Evolutionary conservation across 371 early-diverging fungal species (phyloP).

Genomic region (Lichtheimia hyalospora): DNA sequence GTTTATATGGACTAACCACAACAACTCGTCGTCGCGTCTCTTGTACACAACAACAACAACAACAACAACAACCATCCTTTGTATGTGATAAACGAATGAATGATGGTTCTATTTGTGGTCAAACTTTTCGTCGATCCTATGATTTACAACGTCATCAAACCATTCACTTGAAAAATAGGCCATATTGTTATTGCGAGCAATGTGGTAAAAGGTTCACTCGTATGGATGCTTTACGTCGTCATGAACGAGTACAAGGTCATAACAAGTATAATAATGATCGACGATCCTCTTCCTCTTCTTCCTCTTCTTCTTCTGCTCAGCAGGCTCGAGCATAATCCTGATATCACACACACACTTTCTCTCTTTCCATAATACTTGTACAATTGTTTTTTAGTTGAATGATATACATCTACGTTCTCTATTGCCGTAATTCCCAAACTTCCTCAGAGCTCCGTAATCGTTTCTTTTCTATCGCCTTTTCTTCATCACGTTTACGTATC

Average conservation of each 20-base stretch:
- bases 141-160: conserved; percentile 48
- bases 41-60: conserved; percentile 1
- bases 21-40: background rate
- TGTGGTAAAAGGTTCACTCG: conserved; percentile 50
- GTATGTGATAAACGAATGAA: conserved; percentile 36
- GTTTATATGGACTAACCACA: background rate
- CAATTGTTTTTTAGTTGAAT: background rate
- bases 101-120: conserved; percentile 31
- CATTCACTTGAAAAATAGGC: conserved; percentile 44
- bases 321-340: conserved; percentile 6
- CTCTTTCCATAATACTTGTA: too few species aligned
- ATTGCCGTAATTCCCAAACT: conserved; percentile 37
- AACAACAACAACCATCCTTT: conserved; percentile 17
- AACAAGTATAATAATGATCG: too few species aligned
- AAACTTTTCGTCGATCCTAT: conserved; percentile 45
- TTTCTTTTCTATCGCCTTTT: conserved; percentile 19
- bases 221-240: conserved; percentile 50
- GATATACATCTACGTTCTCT: background rate
- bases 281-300: background rate
- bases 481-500: conserved; percentile 24
- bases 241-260: conserved; percentile 49
- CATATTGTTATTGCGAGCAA: conserved; percentile 40
- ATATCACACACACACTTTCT: too few species aligned
- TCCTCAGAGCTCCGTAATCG: conserved; percentile 36
- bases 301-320: conserved; percentile 4